Evolutionary conservation across 2,329 filamentous ascomycete species (phyloP).

Genomic region (Xylariomycetidae sp.): DNA sequence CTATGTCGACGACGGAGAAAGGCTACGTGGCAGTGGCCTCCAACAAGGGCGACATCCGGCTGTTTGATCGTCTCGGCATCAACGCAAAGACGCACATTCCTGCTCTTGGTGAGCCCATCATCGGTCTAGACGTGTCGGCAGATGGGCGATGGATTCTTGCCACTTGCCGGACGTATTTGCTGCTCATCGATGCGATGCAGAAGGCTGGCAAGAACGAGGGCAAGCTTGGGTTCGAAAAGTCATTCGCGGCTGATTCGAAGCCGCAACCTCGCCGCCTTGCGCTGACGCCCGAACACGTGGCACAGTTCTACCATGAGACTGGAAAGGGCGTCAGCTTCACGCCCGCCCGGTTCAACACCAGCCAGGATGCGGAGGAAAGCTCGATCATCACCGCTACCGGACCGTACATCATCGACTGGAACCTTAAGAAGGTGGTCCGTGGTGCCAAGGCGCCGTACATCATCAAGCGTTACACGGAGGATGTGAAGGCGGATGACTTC

Average conservation of each 20-base stretch:
- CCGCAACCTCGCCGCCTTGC: conserved; percentile 87
- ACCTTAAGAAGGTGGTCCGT: conserved; percentile 77
- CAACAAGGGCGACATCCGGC: conserved; percentile 93
- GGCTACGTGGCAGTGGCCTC: conserved; percentile 95
- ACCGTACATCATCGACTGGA: conserved; percentile 96
- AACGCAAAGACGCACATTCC: conserved; percentile 97
- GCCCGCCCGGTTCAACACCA: conserved; percentile 88
- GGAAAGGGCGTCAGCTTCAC: conserved; percentile 82
- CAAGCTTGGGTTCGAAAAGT: conserved; percentile 94
- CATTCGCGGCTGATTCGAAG: conserved; percentile 88
- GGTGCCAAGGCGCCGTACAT: conserved; percentile 84
- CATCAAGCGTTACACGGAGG: conserved; percentile 93
- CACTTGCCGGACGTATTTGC: conserved; percentile 88
- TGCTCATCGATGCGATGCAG: conserved; percentile 87
- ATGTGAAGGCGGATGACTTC: conserved; percentile 98
- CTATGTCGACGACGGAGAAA: conserved; percentile 89
- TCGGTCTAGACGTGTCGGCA: conserved; percentile 89
- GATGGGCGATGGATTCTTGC: conserved; percentile 94
- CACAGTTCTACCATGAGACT: conserved; percentile 96
- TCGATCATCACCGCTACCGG: conserved; percentile 96
- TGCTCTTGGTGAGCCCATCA: conserved; percentile 88
- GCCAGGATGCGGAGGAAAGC: conserved; percentile 73
- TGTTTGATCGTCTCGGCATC: conserved; percentile 94
- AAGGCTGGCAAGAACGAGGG: conserved; percentile 93
- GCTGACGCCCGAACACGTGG: conserved; percentile 84